Evolutionary conservation across 1,139 yeast genomes (phyloP), one percentile per base, ranked within the genome.

Genomic region (Zygosaccharomyces pseudobailii): DNA sequence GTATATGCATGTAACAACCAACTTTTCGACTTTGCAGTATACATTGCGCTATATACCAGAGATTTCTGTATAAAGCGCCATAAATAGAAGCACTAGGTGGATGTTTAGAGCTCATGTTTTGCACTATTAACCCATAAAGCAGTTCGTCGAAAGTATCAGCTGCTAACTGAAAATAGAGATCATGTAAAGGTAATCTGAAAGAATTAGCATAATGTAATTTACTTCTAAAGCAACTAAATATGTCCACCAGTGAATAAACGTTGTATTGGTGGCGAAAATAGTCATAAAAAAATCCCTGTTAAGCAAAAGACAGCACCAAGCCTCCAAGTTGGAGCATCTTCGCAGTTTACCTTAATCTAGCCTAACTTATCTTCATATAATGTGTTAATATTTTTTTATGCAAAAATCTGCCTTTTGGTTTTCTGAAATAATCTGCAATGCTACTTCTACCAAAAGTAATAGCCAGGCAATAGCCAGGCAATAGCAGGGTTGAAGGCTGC

Each of bases 11-110:
- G n/a, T n/a, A n/a, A n/a, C n/a, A n/a, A n/a, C n/a, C n/a, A 0
- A 75, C 60, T 48, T 74, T 70, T 68, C 73, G 71, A 58, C 74
- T 73, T 51, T 75, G 76, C 30, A 76, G 62, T 55, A 74, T 74
- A 52, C 66, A 73, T 55, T 76, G 80, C 1, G 80, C 78, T 41
- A 79, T 57, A 52, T 76, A 75, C 79, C 80, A 76, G 1, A 79
- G 76, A 56, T 75, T 73, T 1, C 80, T 80, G 0, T 79, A 76
- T 13, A 77, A 65, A 2, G 79, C 71, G 3, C 79, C 78, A 55
- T 74, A 76, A 2, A 74, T 70, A 1, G 74, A 61, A 1, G 78
- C 79, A 8, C 78, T 74, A 2, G 72, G 77, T 0, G 79, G 80
- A 49, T 75, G 79, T 38, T 58, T 59, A 3, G 55, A 45, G 9